Evolutionary conservation across 192 early-diverging fungal genomes (phyloP).

Genomic region (Umbelopsis isabellina): DNA sequence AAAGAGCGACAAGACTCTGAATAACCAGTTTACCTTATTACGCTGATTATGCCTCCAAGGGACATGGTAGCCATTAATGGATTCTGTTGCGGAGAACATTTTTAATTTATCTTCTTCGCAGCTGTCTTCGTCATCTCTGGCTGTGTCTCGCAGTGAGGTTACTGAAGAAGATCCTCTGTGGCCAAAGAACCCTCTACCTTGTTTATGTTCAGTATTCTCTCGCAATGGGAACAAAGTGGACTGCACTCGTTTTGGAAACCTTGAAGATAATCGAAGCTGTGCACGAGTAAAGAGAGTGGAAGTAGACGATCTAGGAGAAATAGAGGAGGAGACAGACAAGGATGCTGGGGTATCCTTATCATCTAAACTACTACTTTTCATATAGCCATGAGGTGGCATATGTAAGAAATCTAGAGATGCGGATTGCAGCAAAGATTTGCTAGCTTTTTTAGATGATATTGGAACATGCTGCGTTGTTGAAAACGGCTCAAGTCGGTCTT

Average conservation of each 20-base stretch:
- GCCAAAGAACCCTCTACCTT: neutral
- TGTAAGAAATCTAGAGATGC: conserved; percentile 13
- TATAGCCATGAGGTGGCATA: conserved; percentile 14
- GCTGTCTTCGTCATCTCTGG: conserved; percentile 10
- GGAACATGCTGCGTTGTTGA: neutral
- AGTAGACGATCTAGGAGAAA: conserved; percentile 5
- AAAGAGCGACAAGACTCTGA: conserved; percentile 11
- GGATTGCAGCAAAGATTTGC: conserved; percentile 13
- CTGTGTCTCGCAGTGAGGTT: conserved; percentile 13
- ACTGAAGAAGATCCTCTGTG: conserved; percentile 12
- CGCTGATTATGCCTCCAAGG: conserved; percentile 19
- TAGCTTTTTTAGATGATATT: conserved; percentile 1
- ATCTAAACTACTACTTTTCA: conserved; percentile 2
- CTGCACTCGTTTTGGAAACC: conserved; percentile 11
- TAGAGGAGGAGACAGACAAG: conserved; percentile 6
- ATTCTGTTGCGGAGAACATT: conserved; percentile 3
- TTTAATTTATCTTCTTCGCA: conserved; percentile 2
- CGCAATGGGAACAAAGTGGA: conserved; percentile 9
- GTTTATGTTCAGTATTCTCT: neutral
- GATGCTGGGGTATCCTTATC: neutral
- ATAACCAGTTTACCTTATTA: conserved; percentile 17
- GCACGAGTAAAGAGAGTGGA: conserved; percentile 15
- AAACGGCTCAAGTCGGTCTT: conserved; percentile 9
- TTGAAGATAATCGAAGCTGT: conserved; percentile 13
- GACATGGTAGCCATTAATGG: conserved; percentile 15